Evolutionary conservation across 1,284 basidiomycete species (phyloP).

Genomic region (Sporisorium reilianum): DNA sequence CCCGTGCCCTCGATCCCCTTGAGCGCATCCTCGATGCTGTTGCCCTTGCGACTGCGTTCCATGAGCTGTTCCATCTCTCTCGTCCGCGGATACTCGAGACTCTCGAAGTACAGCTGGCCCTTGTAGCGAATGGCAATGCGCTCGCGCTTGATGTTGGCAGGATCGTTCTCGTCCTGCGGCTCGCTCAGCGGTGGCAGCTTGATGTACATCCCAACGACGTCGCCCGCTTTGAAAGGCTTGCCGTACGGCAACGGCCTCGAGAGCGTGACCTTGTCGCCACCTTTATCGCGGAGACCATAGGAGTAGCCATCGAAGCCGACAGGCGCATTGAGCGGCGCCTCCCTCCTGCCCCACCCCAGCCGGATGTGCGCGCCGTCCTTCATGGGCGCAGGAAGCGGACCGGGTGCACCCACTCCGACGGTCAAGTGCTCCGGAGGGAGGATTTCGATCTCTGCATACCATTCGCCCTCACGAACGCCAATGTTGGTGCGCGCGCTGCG

Average conservation of each 20-base stretch:
- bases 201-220: slow-evolving; percentile 93
- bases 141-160: slow-evolving; percentile 60
- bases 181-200: slow-evolving; percentile 76
- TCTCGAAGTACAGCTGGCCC: slow-evolving; percentile 96
- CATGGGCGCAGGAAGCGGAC: slow-evolving; percentile 50
- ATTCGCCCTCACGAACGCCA: slow-evolving; percentile 87
- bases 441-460: slow-evolving; percentile 91
- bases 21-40: slow-evolving; percentile 40
- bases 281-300: slow-evolving; percentile 90
- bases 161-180: slow-evolving; percentile 40
- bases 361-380: slow-evolving; percentile 82
- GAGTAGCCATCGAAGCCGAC: slow-evolving; percentile 93
- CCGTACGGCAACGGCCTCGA: slow-evolving; percentile 83
- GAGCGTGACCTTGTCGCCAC: slow-evolving; percentile 88
- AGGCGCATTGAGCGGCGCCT: slow-evolving; percentile 90
- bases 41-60: slow-evolving; percentile 68
- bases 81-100: slow-evolving; percentile 86
- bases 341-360: slow-evolving; percentile 89
- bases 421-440: slow-evolving; percentile 73
- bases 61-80: slow-evolving; percentile 87
- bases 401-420: slow-evolving; percentile 70
- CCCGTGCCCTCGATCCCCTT: slow-evolving; percentile 43
- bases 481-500: slow-evolving; percentile 89
- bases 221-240: slow-evolving; percentile 79
- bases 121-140: slow-evolving; percentile 85